These are phyloP conservation scores for Colletotrichum scovillei DNA, from an alignment of 2,329 filamentous ascomycete genomes.

Conservation along the genomic window DNA sequence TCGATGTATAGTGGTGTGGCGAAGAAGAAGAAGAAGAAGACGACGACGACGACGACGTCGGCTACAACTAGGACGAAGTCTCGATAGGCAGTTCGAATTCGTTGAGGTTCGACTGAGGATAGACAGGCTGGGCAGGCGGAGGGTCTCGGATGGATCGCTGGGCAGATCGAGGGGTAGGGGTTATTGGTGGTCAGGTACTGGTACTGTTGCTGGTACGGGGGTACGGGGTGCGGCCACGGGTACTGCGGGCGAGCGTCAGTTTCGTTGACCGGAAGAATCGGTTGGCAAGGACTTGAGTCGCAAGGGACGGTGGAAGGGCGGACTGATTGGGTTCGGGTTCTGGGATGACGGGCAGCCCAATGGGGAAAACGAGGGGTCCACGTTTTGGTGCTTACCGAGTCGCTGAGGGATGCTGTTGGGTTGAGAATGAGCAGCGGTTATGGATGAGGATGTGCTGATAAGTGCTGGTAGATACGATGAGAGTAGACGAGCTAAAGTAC, in stretches of 20 bases:
- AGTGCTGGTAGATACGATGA: background rate
- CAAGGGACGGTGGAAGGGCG: slow-evolving; percentile 9
- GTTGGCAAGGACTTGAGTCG: slow-evolving; percentile 12
- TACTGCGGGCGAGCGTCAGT: slow-evolving; percentile 29
- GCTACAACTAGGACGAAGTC: background rate
- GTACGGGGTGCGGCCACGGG: slow-evolving; percentile 6
- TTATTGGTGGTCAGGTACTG: background rate
- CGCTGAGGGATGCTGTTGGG: background rate
- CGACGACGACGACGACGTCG: background rate
- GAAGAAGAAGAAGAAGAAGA: background rate
- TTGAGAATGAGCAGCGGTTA: background rate
- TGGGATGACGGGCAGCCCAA: background rate
- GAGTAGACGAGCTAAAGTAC: background rate
- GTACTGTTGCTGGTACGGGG: background rate
- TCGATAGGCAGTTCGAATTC: background rate
- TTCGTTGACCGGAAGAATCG: slow-evolving; percentile 28
- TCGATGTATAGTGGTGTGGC: background rate
- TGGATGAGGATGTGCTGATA: background rate
- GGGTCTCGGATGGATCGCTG: background rate
- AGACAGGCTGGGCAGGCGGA: slow-evolving; percentile 4
- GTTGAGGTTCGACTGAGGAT: background rate
- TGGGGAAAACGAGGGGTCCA: slow-evolving; percentile 7
- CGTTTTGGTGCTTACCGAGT: background rate
- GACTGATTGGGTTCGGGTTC: background rate
- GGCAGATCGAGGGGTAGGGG: slow-evolving; percentile 9